A percentile compares a stretch with the other conserved stretches of the same genome.
Conservation (phyloP, 768 basidiomycete genomes). For the Rhizopogon salebrosus region DNA sequence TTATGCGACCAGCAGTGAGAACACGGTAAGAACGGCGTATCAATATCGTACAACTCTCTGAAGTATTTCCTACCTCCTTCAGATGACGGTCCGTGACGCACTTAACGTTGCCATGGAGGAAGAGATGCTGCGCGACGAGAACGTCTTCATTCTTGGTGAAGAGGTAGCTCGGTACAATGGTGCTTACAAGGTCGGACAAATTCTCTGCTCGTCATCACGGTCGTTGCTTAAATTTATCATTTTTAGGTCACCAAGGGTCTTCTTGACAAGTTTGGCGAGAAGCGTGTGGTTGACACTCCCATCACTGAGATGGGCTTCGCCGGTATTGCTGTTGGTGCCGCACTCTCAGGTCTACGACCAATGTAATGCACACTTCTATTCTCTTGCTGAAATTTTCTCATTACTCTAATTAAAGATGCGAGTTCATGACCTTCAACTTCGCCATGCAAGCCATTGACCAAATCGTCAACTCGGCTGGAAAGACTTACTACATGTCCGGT, state of each 20-base stretch:
- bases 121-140: constrained; percentile 96
- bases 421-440: constrained; percentile 99
- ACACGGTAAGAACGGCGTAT: constrained; percentile 40
- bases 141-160: constrained; percentile 93
- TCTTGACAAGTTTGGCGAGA: constrained; percentile 98
- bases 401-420: constrained; percentile 55
- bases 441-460: constrained; percentile 99
- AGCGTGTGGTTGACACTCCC: constrained; percentile 94
- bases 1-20: constrained; percentile 59
- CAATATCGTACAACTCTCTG: constrained; percentile 19
- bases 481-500: constrained; percentile 99
- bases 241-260: constrained; percentile 93
- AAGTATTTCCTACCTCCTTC: constrained; percentile 11
- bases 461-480: constrained; percentile 99
- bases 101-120: constrained; percentile 98
- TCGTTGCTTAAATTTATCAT: constrained; percentile 7
- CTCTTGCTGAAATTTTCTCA: constrained; percentile 5
- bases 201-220: constrained; percentile 3
- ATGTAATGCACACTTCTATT: constrained; percentile 46
- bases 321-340: constrained; percentile 93
- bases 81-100: constrained; percentile 99
- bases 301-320: constrained; percentile 99
- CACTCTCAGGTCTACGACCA: constrained; percentile 89
- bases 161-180: constrained; percentile 99
- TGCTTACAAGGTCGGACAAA: constrained; percentile 89